Base-by-base conservation (phyloP, 306 rosid genomes). In the Prinsepia uniflora region DNA sequence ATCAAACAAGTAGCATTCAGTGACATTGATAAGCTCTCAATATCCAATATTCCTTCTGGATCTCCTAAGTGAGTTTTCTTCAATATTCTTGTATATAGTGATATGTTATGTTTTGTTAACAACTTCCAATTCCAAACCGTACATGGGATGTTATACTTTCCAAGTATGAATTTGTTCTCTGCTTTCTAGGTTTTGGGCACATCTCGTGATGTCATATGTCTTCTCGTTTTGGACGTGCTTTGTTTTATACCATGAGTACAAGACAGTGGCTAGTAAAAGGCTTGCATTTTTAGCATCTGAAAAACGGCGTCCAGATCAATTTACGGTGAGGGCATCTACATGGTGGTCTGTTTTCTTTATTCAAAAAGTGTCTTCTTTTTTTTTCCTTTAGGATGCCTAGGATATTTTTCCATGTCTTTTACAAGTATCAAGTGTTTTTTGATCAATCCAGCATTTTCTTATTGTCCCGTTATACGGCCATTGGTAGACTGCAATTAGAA, bases 171-270 rank as follows among this genome's bases (percentile, higher is more conserved):
- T 43, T 65, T 45, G 14, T 64, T 59, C 30, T 40, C 58, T 75
- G 75, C 66, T 36, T 88, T 75, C 67, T 80, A 93, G 98, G 83
- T 87, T 93, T 73, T 90, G 89, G 89, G 94, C 70, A 15, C 98
- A 93, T 78, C 68, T 89, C 40, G 82, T 41, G 39, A 88, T 93
- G 97, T 88, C 96, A 7, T 93, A 90, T 78, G 76, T 86, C 79
- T 84, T 87, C 84, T 65, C 97, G 72, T 70, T 42, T 72, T 93
- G 98, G 98, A 88, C 98, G 47, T 93, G 90, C 74, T 90, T 80
- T 67, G 79, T 83, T 75, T 87, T 93, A 57, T 90, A 88, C 72
- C 74, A 62, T 65, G 98, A 93, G 68, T 93, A 90, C 81, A 80
- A 53, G 86, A 74, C 44, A 68, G 19, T 93, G 73, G 81, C 92